Evolutionary conservation across 2,329 filamentous ascomycete species (phyloP).

Genomic region (Hypomyces rosellus): DNA sequence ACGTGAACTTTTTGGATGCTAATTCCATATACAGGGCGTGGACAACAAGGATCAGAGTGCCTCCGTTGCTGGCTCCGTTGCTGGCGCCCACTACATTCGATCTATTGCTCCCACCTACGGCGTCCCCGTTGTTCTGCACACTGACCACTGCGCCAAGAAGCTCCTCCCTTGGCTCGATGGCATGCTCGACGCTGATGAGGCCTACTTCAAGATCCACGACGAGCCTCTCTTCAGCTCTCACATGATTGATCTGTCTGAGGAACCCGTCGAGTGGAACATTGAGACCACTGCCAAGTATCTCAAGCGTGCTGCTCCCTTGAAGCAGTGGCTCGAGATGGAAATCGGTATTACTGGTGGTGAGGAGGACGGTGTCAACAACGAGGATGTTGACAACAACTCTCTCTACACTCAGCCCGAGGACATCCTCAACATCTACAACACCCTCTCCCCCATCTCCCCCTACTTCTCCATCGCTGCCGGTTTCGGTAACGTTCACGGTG

Average conservation of each 20-base stretch:
- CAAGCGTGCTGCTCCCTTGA: conserved; percentile 90
- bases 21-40: conserved; percentile 50
- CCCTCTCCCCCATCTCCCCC: conserved; percentile 76
- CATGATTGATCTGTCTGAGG: conserved; percentile 98
- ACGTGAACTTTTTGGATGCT: background rate
- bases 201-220: conserved; percentile 87
- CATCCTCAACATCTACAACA: conserved; percentile 85
- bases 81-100: conserved; percentile 90
- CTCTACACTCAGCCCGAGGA: conserved; percentile 98
- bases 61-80: conserved; percentile 80
- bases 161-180: conserved; percentile 96
- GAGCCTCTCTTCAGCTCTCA: conserved; percentile 92
- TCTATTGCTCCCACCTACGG: conserved; percentile 80
- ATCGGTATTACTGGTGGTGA: conserved; percentile 85
- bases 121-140: conserved; percentile 88
- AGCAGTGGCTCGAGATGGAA: conserved; percentile 99
- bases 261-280: conserved; percentile 85
- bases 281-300: conserved; percentile 88
- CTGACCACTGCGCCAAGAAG: conserved; percentile 99
- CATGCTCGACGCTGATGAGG: conserved; percentile 91
- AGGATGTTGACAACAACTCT: conserved; percentile 91
- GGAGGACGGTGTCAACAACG: conserved; percentile 98
- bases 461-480: conserved; percentile 98
- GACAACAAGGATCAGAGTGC: conserved; percentile 76
- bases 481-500: conserved; percentile 98